Percentiles rank a stretch among this genome's conserved stretches.
phyloP scores from a whole-genome alignment of 768 basidiomycete genomes.

The Trichaptum fuscoviolaceum region DNA sequence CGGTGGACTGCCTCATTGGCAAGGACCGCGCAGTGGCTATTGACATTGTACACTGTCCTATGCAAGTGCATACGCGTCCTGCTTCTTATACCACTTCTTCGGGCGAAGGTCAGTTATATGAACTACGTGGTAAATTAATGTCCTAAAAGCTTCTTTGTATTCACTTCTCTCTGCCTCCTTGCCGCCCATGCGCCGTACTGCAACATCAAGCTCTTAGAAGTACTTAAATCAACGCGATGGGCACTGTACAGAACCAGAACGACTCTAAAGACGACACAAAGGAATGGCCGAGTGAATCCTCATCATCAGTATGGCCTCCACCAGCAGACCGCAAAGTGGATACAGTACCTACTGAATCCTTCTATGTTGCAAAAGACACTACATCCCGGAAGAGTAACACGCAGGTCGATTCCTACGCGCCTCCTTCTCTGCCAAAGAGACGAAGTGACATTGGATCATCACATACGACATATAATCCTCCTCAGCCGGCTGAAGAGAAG shows the following conservation, averaged over 20 bases:
- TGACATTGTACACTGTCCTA: background rate
- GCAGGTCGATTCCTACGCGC: conserved; percentile 7
- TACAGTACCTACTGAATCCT: background rate
- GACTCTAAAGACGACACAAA: background rate
- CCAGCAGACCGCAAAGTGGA: background rate
- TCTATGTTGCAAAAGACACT: background rate
- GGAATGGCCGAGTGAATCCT: background rate
- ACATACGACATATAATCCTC: conserved; percentile 28
- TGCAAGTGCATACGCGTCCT: background rate
- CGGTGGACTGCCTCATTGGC: background rate
- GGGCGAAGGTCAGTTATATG: background rate
- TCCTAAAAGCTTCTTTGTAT: background rate
- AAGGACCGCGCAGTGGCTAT: background rate
- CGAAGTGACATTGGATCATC: conserved; percentile 30
- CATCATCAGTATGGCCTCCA: background rate
- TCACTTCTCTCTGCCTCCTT: background rate
- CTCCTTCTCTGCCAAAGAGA: conserved; percentile 32
- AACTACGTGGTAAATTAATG: background rate
- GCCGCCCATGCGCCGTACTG: background rate
- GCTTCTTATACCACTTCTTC: background rate
- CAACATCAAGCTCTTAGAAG: background rate
- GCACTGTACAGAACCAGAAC: background rate
- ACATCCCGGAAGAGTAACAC: background rate
- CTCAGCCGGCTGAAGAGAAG: conserved; percentile 20
- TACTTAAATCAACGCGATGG: background rate